Conservation (phyloP, 1,139 yeast genomes). For the Schwanniomyces etchellsii region DNA sequence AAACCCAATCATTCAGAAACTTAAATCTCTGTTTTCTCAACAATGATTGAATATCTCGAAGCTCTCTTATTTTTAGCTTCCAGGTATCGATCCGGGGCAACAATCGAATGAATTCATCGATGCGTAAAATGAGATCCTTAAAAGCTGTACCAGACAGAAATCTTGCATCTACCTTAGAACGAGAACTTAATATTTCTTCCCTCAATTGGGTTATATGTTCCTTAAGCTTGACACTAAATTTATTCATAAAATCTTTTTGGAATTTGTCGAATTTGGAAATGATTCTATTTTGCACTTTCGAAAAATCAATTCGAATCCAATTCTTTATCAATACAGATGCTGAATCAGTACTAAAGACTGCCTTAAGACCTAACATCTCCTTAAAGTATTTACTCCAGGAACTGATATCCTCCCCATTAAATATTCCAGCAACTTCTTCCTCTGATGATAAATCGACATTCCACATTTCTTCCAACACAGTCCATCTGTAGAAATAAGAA, state of each 20-base stretch:
- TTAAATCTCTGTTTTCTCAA: slow-evolving; percentile 42
- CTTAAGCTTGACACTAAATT: slow-evolving; percentile 29
- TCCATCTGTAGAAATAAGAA: slow-evolving; percentile 47
- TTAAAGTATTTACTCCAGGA: not conserved
- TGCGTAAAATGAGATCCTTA: slow-evolving; percentile 12
- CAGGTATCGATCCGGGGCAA: slow-evolving; percentile 17
- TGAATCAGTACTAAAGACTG: slow-evolving; percentile 2
- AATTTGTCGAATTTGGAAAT: slow-evolving; percentile 50
- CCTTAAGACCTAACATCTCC: not conserved
- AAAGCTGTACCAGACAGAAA: slow-evolving; percentile 14
- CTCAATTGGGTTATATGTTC: not conserved
- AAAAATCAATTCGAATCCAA: slow-evolving; percentile 36
- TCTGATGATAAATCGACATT: not conserved
- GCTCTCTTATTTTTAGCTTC: slow-evolving; percentile 18
- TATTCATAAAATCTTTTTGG: slow-evolving; percentile 42
- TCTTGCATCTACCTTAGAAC: slow-evolving; percentile 3
- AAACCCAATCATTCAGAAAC: slow-evolving; percentile 54
- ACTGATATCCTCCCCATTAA: not conserved
- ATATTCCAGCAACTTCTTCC: not conserved
- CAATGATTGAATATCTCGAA: slow-evolving; percentile 38
- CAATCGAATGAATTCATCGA: slow-evolving; percentile 13
- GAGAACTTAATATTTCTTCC: not conserved
- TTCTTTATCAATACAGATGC: slow-evolving; percentile 29
- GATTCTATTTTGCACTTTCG: slow-evolving; percentile 51
- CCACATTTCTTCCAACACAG: slow-evolving; percentile 50